Evolutionary conservation across 106 monocot species (phyloP), one percentile per base, ranked within the genome.

Genomic region (Gastrodia elata): DNA sequence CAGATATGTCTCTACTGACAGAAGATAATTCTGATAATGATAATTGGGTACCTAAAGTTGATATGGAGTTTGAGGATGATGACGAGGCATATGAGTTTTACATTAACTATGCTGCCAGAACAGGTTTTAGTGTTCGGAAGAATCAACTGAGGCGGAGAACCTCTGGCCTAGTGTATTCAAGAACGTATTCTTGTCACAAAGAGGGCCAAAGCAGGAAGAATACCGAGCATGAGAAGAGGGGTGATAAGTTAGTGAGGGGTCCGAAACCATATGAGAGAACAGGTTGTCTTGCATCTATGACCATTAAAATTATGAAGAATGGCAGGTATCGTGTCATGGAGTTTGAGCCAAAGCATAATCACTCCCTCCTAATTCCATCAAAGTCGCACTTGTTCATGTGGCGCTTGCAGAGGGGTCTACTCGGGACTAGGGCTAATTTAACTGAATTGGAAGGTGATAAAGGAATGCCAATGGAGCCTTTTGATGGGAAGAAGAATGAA

Each of bases 31-130:
- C 20, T 52, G 41, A 7, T 20, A 36, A 8, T 57, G 83, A 67
- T 68, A 64, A 38, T 44, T 75, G 71, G 71, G 77, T 80, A 49
- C 87, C 83, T 14, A 87, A 70, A 39, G 44, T 87, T 68, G 83
- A 44, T 39, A 83, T 83, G 83, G 81, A 80, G 67, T 87, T 83
- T 78, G 87, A 81, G 52, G 75, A 80, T 81, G 87, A 83, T 59
- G 75, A 83, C 1, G 83, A 80, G 72, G 83, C 83, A 5, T 83
- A 87, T 44, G 69, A 30, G 15, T 81, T 78, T 35, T 87, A 87
- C 41, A 35, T 81, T 2, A 83, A 75, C 75, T 81, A 87, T 73
- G 87, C 80, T 48, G 57, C 56, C 9, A 70, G 65, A 38, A 76
- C 78, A 8, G 87, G 83, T 8, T 87, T 83, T 41, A 75, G 78